These are phyloP conservation scores for Marchantia polymorpha DNA, from an alignment of 225 moss, liverwort and hornwort genomes.

Conservation along the genomic window DNA sequence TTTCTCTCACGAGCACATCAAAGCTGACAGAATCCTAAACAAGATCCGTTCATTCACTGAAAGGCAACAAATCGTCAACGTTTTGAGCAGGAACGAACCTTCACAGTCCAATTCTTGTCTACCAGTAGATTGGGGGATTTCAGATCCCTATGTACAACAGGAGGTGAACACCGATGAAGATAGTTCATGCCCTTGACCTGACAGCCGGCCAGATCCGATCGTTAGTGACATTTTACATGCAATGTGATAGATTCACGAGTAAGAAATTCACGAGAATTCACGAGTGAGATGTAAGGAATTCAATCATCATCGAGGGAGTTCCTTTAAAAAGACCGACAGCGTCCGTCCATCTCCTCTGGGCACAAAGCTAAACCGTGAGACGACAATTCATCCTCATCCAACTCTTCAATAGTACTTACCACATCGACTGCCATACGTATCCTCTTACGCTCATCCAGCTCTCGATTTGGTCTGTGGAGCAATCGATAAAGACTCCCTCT, in stretches of 20 bases:
- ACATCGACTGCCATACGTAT: constrained; percentile 96
- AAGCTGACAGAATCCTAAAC: too few relatives aligned
- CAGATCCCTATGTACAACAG: constrained; percentile 91
- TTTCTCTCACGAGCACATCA: neutral
- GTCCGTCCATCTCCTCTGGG: too few relatives aligned
- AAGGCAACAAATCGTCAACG: neutral
- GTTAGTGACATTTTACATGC: too few relatives aligned
- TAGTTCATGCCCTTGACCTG: constrained; percentile 99
- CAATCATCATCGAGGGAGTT: too few relatives aligned
- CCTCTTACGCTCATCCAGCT: constrained; percentile 92
- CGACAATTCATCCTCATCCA: neutral
- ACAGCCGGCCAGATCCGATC: neutral
- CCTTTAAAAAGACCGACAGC: too few relatives aligned
- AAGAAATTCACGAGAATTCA: too few relatives aligned
- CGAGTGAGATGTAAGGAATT: too few relatives aligned
- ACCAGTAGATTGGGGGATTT: constrained; percentile 94
- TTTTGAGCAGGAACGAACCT: constrained; percentile 44
- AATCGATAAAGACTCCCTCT: constrained; percentile 95
- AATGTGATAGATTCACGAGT: too few relatives aligned
- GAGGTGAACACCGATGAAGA: constrained; percentile 89
- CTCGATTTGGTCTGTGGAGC: constrained; percentile 92
- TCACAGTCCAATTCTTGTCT: constrained; percentile 99
- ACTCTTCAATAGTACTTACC: constrained; percentile 39
- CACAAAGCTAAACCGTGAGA: too few relatives aligned
- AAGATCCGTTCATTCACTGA: too few relatives aligned